phyloP scores from a whole-genome alignment of 2,329 filamentous ascomycete species.

The Hypoxylon sp. region DNA sequence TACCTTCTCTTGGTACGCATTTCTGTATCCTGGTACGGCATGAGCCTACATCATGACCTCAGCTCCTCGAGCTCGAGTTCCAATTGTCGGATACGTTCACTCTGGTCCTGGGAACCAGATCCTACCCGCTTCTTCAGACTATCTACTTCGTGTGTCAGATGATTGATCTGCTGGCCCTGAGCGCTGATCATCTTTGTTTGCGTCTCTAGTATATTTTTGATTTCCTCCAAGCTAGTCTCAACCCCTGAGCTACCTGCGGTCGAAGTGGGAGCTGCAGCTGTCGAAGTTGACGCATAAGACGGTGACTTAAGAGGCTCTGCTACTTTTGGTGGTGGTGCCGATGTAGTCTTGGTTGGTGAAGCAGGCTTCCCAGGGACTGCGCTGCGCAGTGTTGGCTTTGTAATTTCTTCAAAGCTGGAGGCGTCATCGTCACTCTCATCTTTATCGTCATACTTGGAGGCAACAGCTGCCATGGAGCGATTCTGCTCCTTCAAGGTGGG shows the following conservation, averaged over 20 bases:
- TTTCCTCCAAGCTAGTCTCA: constrained; percentile 77
- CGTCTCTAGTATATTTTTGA: constrained; percentile 80
- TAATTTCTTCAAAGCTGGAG: constrained; percentile 88
- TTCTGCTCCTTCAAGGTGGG: constrained; percentile 87
- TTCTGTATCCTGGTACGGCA: constrained; percentile 15
- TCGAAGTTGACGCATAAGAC: constrained; percentile 51
- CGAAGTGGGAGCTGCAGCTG: constrained; percentile 56
- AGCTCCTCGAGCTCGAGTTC: constrained; percentile 76
- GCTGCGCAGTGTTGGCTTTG: constrained; percentile 78
- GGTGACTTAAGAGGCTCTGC: constrained; percentile 60
- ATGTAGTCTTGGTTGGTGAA: constrained; percentile 53
- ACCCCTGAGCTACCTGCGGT: constrained; percentile 64
- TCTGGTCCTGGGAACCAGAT: constrained; percentile 71
- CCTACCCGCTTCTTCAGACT: constrained; percentile 82
- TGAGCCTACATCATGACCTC: constrained; percentile 60
- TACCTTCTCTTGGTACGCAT: constrained; percentile 37
- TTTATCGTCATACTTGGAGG: constrained; percentile 86
- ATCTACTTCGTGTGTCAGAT: constrained; percentile 80
- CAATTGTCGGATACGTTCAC: constrained; percentile 75
- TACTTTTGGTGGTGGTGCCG: constrained; percentile 60
- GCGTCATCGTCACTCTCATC: constrained; percentile 72
- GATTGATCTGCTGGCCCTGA: constrained; percentile 82
- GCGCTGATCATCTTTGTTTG: constrained; percentile 82
- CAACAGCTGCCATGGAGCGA: constrained; percentile 85
- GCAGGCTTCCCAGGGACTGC: constrained; percentile 51